A percentile compares a stretch with the other conserved stretches of the same genome.
Conservation (phyloP, 768 basidiomycete genomes). For the Phaffia australis region DNA sequence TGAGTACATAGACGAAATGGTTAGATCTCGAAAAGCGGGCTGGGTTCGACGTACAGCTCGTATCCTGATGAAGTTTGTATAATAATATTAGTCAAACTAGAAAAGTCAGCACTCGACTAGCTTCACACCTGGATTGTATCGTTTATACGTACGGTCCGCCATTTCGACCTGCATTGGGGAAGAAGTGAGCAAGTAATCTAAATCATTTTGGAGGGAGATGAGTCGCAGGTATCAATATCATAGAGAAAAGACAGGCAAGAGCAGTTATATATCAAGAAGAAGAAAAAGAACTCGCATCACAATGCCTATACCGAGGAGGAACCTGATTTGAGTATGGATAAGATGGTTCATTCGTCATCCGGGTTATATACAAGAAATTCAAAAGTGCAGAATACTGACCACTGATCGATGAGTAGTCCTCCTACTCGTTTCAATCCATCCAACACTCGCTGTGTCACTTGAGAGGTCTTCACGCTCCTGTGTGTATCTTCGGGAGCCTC, state of each 20-base stretch:
- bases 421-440: too few relatives aligned
- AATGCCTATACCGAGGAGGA: constrained; percentile 19
- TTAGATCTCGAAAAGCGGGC: too few relatives aligned
- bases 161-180: constrained; percentile 33
- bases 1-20: not conserved
- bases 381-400: not conserved
- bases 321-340: not conserved
- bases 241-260: too few relatives aligned
- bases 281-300: constrained; percentile 15
- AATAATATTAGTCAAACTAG: too few relatives aligned
- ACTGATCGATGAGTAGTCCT: constrained; percentile 14
- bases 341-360: not conserved
- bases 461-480: too few relatives aligned
- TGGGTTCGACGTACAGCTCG: too few relatives aligned
- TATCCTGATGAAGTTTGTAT: too few relatives aligned
- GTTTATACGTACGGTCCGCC: constrained; percentile 25
- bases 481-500: too few relatives aligned
- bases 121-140: too few relatives aligned
- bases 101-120: too few relatives aligned
- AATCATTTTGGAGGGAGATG: not conserved
- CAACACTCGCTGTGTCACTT: too few relatives aligned
- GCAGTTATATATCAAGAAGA: not conserved
- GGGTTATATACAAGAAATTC: not conserved
- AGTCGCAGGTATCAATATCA: not conserved
- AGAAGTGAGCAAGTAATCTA: constrained; percentile 29